Evolutionary conservation across 139 green algal genomes (phyloP), one percentile per base, ranked within the genome.

Genomic region (Coccomyxa sp.): DNA sequence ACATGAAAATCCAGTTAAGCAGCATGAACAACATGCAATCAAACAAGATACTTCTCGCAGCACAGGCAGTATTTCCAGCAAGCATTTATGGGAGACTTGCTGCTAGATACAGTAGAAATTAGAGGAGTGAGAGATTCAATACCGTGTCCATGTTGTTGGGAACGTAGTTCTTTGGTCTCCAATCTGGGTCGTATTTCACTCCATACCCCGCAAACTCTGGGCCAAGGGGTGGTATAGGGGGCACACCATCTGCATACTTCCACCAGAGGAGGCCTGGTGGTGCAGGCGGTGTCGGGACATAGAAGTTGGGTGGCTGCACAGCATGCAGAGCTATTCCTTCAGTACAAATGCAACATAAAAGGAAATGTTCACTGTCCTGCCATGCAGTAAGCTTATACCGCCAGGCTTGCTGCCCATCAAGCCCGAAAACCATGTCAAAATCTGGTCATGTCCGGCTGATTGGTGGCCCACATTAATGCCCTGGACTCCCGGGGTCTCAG

Each of bases 191-290:
- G 31, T 38, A 31, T 38, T 51, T 77, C 71, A 30, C 28, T 31
- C 27, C 71, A 31, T 51, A 77, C 23, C 27, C 14, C 1, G 31
- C 27, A 30, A 30, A 77, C 31, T 25, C 31, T 30, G n/a, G 27
- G 12, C 14, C 14, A 32, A 38, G 71, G 21, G 25, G 23, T 78
- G 79, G 68, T n/a, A 86, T 68, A 14, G 78, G 58, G 45, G 86
- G 83, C 16, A 82, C 75, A 79, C 77, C 77, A 32, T 27, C 79
- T 14, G 60, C 30, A 45, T 88, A 88, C 18, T 86, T 51, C 83
- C 83, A 89, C 86, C 86, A 89, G 31, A 80, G 21, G 45, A 89
- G 78, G 31, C 86, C 86, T 38, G 84, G 76, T 31, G 86, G 86
- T 1, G 86, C 76, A n/a, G 76, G 68, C 57, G 71, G 71, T 10